A percentile compares a stretch with the other conserved stretches of the same genome.
phyloP scores from a whole-genome alignment of 495 filamentous ascomycete species.

The Glonium stellatum region DNA sequence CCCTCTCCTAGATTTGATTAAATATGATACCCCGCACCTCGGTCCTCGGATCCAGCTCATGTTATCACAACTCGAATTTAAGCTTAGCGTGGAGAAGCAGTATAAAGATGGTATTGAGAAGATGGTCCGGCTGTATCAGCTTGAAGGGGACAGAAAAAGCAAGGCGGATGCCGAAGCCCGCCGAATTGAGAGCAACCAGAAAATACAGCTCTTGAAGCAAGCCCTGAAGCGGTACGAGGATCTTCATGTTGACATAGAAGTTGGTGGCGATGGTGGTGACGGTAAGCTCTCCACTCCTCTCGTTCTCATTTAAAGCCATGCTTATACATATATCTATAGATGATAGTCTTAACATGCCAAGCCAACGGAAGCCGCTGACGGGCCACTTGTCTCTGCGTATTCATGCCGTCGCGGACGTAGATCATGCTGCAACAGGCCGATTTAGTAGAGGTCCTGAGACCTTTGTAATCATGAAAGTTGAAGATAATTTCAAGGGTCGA shows the following conservation, averaged over 20 bases:
- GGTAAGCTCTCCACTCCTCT: constrained; percentile 46
- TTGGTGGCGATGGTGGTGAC: constrained; percentile 66
- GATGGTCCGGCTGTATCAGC: constrained; percentile 96
- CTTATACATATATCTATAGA: constrained; percentile 48
- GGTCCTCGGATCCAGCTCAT: constrained; percentile 98
- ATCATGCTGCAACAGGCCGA: constrained; percentile 79
- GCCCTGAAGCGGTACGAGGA: constrained; percentile 95
- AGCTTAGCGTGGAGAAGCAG: constrained; percentile 97
- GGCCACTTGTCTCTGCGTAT: constrained; percentile 82
- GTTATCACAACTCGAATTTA: constrained; percentile 98
- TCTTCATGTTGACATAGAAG: constrained; percentile 90
- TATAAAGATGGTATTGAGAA: constrained; percentile 99
- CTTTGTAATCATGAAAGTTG: constrained; percentile 90
- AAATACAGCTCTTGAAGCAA: constrained; percentile 92
- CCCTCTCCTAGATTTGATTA: constrained; percentile 74
- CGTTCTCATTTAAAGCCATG: background rate
- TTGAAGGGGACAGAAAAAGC: constrained; percentile 97
- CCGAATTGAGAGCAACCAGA: constrained; percentile 91
- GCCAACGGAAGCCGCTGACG: constrained; percentile 85
- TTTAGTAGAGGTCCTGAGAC: constrained; percentile 91
- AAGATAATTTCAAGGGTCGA: constrained; percentile 80
- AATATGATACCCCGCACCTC: constrained; percentile 93
- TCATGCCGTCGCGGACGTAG: constrained; percentile 84
- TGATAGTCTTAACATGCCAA: constrained; percentile 92
- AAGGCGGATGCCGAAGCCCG: constrained; percentile 82